Conservation (phyloP, 169 alveolate species). For the Neospora caninum region DNA sequence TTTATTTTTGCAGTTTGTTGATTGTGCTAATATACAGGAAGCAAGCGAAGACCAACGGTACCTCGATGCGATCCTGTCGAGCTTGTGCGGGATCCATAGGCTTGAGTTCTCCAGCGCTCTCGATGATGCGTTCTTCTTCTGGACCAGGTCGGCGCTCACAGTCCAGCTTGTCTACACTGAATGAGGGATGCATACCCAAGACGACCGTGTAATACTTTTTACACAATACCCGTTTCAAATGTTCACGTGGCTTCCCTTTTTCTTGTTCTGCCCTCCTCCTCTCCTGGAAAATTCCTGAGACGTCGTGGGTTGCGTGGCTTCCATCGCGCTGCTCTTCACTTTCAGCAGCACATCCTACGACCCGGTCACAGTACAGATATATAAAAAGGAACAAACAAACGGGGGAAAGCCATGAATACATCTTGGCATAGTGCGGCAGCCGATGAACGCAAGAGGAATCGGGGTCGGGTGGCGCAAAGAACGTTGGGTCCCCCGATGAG, state of each 20-base stretch:
- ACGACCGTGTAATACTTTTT: conserved; percentile 21
- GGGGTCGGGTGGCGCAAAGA: neutral
- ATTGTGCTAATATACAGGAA: too few species aligned
- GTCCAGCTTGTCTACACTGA: conserved; percentile 23
- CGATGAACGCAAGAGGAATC: neutral
- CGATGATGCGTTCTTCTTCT: neutral
- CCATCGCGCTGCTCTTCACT: neutral
- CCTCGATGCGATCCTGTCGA: conserved; percentile 33
- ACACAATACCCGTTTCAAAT: conserved; percentile 10
- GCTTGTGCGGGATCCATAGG: conserved; percentile 13
- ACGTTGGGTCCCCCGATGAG: neutral
- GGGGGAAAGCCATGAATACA: neutral
- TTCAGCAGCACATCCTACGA: neutral
- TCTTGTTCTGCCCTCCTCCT: neutral
- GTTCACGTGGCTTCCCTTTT: neutral
- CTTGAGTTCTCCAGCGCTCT: neutral
- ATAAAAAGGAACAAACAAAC: neutral
- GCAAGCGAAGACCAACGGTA: neutral
- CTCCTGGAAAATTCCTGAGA: neutral
- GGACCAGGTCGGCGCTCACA: conserved; percentile 28
- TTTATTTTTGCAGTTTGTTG: too few species aligned
- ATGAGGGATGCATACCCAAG: conserved; percentile 26
- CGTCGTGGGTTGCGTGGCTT: neutral
- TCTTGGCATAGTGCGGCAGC: neutral
- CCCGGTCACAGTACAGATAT: neutral